Conservation (phyloP, 352 stramenopile species). For the Thalassiosira livingstoniorum region DNA sequence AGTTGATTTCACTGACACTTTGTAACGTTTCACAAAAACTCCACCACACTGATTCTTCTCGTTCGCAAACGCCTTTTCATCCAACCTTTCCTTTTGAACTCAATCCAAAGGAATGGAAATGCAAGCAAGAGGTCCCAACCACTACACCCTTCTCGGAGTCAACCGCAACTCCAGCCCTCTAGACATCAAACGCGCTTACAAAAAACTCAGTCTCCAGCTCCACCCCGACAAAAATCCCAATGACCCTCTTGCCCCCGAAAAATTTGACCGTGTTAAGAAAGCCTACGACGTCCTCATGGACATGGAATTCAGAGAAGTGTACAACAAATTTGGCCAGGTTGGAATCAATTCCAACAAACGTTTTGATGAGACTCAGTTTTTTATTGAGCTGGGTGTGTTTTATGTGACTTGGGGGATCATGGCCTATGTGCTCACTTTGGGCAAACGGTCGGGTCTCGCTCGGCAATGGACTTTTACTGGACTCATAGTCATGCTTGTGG, state of each 20-base stretch:
- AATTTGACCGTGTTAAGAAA: slow-evolving; percentile 94
- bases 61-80: too few species aligned
- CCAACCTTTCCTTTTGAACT: background rate
- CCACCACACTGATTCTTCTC: too few species aligned
- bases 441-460: slow-evolving; percentile 89
- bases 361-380: slow-evolving; percentile 90
- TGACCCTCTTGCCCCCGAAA: slow-evolving; percentile 87
- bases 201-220: slow-evolving; percentile 92
- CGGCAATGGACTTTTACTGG: slow-evolving; percentile 94
- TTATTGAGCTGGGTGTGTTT: slow-evolving; percentile 92
- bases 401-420: slow-evolving; percentile 96
- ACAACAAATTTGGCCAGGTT: slow-evolving; percentile 95
- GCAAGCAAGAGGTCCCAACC: slow-evolving; percentile 91
- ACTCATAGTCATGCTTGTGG: slow-evolving; percentile 92
- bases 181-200: slow-evolving; percentile 98
- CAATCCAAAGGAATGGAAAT: slow-evolving; percentile 87
- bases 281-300: slow-evolving; percentile 96
- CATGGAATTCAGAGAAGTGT: slow-evolving; percentile 92
- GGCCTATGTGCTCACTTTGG: slow-evolving; percentile 94
- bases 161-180: slow-evolving; percentile 89
- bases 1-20: too few species aligned
- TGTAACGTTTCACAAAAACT: too few species aligned
- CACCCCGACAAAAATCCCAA: slow-evolving; percentile 97
- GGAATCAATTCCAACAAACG: slow-evolving; percentile 90
- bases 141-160: slow-evolving; percentile 93